A percentile compares a stretch with the other conserved stretches of the same genome.
These are phyloP conservation scores for Alternaria consortialis DNA, from an alignment of 2,329 filamentous ascomycete species.

Conservation along the genomic window DNA sequence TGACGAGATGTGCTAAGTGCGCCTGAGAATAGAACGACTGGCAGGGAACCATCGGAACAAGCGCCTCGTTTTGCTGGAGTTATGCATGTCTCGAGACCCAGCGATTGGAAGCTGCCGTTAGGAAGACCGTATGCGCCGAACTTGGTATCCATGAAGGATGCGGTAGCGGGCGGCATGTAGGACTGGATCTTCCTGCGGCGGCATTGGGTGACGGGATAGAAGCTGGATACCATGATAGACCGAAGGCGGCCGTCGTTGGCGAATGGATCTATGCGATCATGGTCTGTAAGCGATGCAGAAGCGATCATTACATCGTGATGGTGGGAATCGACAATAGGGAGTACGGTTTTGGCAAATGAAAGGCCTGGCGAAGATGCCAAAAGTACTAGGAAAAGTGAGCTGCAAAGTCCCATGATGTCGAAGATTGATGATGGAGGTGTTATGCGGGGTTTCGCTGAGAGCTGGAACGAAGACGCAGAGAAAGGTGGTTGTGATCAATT, in stretches of 20 bases:
- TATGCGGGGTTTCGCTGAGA: not conserved
- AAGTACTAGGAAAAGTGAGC: slow-evolving; percentile 4
- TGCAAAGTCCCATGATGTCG: slow-evolving; percentile 10
- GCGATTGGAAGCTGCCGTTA: slow-evolving; percentile 32
- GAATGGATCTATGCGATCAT: slow-evolving; percentile 30
- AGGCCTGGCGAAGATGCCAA: slow-evolving; percentile 1
- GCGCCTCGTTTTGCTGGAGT: not conserved
- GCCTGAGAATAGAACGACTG: slow-evolving; percentile 56
- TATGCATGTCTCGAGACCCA: slow-evolving; percentile 30
- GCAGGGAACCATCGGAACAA: slow-evolving; percentile 9
- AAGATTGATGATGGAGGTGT: not conserved
- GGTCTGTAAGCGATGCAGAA: slow-evolving; percentile 27
- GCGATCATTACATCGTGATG: slow-evolving; percentile 25
- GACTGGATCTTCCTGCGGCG: slow-evolving; percentile 9
- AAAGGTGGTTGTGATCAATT: not conserved
- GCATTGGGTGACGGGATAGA: slow-evolving; percentile 29
- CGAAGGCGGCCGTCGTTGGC: slow-evolving; percentile 27
- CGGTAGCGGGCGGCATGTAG: slow-evolving; percentile 39
- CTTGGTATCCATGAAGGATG: slow-evolving; percentile 31
- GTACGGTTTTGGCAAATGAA: slow-evolving; percentile 3
- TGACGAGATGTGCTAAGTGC: slow-evolving; percentile 57
- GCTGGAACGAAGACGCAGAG: not conserved
- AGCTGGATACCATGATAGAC: slow-evolving; percentile 38
- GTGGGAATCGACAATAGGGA: slow-evolving; percentile 25
- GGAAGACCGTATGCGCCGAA: slow-evolving; percentile 38